Evolutionary conservation across 306 rosid genomes (phyloP).

Genomic region (Pachyrhizus erosus): DNA sequence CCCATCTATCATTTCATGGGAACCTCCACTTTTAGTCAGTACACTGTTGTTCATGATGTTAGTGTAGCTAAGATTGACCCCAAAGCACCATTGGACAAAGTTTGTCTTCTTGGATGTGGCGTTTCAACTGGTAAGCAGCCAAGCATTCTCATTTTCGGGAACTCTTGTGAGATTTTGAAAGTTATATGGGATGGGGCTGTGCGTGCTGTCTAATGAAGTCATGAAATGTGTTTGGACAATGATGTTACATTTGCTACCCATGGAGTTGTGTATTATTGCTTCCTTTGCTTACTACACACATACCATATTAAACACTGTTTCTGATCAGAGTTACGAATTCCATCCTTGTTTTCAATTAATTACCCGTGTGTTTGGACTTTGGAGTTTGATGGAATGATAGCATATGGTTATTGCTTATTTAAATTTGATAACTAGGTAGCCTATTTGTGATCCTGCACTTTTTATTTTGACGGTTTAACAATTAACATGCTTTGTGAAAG

Average conservation of each 20-base stretch:
- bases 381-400: conserved; percentile 29
- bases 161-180: neutral
- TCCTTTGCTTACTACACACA: neutral
- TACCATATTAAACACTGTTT: neutral
- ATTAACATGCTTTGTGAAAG: neutral
- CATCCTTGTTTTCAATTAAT: neutral
- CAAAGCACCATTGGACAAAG: conserved; percentile 82
- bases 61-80: conserved; percentile 94
- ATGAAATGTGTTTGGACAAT: conserved; percentile 19
- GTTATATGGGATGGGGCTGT: neutral
- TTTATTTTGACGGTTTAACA: conserved; percentile 12
- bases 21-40: conserved; percentile 95
- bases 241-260: neutral
- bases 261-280: neutral
- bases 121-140: conserved; percentile 62
- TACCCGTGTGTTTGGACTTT: conserved; percentile 15
- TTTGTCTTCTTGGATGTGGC: conserved; percentile 97
- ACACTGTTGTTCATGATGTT: conserved; percentile 95
- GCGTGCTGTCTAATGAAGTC: neutral
- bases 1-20: conserved; percentile 95
- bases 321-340: neutral
- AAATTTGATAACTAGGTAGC: conserved; percentile 6
- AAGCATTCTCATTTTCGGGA: neutral
- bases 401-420: neutral
- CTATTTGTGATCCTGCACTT: neutral